Evolutionary conservation across 2,329 filamentous ascomycete genomes (phyloP).

Genomic region (Fusarium lateritium): DNA sequence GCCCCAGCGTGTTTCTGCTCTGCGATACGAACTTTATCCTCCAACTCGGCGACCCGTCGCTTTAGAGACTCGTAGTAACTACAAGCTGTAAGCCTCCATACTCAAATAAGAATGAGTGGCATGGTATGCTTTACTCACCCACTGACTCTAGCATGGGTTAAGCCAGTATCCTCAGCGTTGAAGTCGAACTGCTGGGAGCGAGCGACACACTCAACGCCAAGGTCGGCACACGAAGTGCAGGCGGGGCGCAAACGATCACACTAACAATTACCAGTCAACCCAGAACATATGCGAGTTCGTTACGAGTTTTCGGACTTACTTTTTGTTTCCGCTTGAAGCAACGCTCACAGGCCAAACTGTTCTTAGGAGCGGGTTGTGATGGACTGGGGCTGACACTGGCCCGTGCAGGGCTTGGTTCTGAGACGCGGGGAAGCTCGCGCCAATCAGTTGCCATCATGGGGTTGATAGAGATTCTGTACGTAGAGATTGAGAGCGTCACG

Average conservation of each 20-base stretch:
- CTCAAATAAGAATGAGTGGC: neutral
- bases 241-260: constrained; percentile 21
- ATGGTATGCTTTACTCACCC: neutral
- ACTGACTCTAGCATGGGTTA: constrained; percentile 27
- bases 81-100: fast-evolving
- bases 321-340: constrained; percentile 42
- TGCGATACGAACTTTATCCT: constrained; percentile 19
- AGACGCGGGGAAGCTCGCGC: constrained; percentile 8
- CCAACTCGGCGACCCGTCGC: constrained; percentile 18
- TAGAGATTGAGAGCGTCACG: neutral
- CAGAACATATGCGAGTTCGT: fast-evolving
- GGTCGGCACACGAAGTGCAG: constrained; percentile 25
- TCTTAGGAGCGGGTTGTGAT: constrained; percentile 15
- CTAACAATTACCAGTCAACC: neutral
- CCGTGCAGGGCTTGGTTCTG: constrained; percentile 8
- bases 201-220: constrained; percentile 27
- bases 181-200: constrained; percentile 34
- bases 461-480: neutral
- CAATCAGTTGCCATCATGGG: constrained; percentile 24
- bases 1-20: constrained; percentile 5
- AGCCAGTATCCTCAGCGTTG: constrained; percentile 17
- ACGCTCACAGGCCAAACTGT: constrained; percentile 32
- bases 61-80: constrained; percentile 27
- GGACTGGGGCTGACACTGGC: constrained; percentile 15
- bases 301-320: neutral